Percentiles rank a stretch among this genome's conserved stretches.
Conservation (phyloP, 352 stramenopile genomes). For the Globisporangium iwayamae region DNA sequence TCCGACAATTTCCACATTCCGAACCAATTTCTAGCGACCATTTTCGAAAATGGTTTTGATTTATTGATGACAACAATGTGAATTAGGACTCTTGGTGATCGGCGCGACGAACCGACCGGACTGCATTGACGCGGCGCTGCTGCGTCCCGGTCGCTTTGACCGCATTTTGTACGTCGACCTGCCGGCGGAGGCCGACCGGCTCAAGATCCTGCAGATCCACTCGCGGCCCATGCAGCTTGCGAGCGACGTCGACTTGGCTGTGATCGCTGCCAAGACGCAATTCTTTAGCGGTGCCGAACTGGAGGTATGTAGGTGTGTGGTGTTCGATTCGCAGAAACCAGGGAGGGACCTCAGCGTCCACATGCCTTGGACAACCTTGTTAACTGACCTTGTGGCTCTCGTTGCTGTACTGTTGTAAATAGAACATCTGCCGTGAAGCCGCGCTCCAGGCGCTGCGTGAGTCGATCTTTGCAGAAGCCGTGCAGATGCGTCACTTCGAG, state of each 20-base stretch:
- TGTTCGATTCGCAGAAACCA: neutral
- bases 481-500: slow-evolving; percentile 63
- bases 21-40: neutral
- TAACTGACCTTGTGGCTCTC: neutral
- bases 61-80: neutral
- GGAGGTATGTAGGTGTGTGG: slow-evolving; percentile 43
- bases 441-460: slow-evolving; percentile 70
- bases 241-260: slow-evolving; percentile 56
- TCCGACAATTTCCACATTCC: neutral
- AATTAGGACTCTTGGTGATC: slow-evolving; percentile 90
- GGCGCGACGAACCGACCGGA: slow-evolving; percentile 97
- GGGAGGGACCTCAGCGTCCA: neutral
- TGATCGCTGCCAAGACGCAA: slow-evolving; percentile 45
- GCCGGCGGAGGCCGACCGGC: slow-evolving; percentile 51
- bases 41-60: neutral
- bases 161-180: slow-evolving; percentile 95
- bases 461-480: slow-evolving; percentile 45
- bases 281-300: slow-evolving; percentile 87
- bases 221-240: slow-evolving; percentile 57
- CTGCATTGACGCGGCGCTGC: slow-evolving; percentile 97
- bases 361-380: neutral
- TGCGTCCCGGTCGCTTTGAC: slow-evolving; percentile 95
- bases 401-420: slow-evolving; percentile 14
- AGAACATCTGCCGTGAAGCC: slow-evolving; percentile 87
- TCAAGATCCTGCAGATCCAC: slow-evolving; percentile 79